Conservation (phyloP, 164 flowering plant species). For the Sedum album region DNA sequence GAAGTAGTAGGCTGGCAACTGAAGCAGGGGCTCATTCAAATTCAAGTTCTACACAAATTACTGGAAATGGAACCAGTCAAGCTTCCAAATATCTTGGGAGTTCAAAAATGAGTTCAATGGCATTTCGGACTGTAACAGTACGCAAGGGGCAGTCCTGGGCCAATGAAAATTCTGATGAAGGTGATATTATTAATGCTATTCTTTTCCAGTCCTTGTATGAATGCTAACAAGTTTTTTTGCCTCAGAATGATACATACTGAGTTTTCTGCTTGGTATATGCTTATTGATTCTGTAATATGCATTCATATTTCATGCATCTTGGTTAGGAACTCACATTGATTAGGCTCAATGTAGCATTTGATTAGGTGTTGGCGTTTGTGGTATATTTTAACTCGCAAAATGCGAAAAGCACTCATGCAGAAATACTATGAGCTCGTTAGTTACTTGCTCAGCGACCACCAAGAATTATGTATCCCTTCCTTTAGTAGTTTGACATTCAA, state of each 20-base stretch:
- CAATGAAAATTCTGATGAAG: slow-evolving; percentile 79
- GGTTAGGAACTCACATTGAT: neutral
- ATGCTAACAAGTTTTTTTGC: neutral
- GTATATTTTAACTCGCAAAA: neutral
- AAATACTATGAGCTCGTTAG: neutral
- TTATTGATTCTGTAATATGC: neutral
- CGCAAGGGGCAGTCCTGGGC: slow-evolving; percentile 63
- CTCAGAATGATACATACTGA: neutral
- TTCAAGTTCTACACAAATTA: slow-evolving; percentile 28
- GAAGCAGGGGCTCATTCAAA: slow-evolving; percentile 43
- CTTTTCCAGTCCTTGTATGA: neutral
- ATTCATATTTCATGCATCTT: neutral
- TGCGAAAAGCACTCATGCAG: neutral
- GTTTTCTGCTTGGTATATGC: neutral
- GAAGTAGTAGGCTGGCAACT: slow-evolving; percentile 79
- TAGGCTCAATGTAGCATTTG: neutral
- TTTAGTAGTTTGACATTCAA: too few relatives aligned
- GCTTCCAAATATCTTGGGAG: slow-evolving; percentile 60
- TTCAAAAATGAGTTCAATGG: slow-evolving; percentile 53
- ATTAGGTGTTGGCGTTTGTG: neutral
- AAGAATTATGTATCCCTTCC: too few relatives aligned
- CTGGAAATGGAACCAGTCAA: slow-evolving; percentile 69
- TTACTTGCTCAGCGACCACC: neutral
- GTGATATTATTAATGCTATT: slow-evolving; percentile 22
- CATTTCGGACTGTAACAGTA: slow-evolving; percentile 60